Evolutionary conservation across 2,329 filamentous ascomycete genomes (phyloP), one percentile per base, ranked within the genome.

Genomic region (Colletotrichum sp.): DNA sequence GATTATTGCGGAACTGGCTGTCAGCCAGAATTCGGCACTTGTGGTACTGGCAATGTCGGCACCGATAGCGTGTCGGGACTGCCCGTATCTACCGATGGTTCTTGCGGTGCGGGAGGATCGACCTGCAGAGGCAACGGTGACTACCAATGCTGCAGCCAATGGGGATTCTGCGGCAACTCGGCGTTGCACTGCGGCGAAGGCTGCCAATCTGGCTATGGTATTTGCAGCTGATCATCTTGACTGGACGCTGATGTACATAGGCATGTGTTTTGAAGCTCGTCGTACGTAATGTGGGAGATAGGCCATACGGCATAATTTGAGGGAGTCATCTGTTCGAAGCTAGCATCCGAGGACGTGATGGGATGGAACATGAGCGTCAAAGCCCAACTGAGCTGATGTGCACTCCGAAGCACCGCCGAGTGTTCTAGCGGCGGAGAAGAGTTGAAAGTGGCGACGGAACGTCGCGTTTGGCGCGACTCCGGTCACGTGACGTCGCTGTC

Each of bases 131-230:
- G 76, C n/a, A 74, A 77, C 34, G 73, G 73, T 55, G 69, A 59
- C 59, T 29, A 77, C 63, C 69, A 75, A 39, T 80, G 79, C 63
- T 80, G 79, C 57, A 79, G 78, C 19, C 13, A 65, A 19, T 77
- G 67, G 9, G 79, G 79, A 11, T 80, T 77, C 62, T 80, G 79
- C 32, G 79, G 79, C 15, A 68, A 66, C 8, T 72, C 70, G 2
- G 19, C 34, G 16, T 32, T 63, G 4, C 71, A 78, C 63, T 80
- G 78, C 27, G 79, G 79, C 39, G 22, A 39, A 12, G 78, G 75
- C 8, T 79, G 78, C 29, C 78, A 79, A 57, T 11, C 49, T 12
- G 57, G 49, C 6, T 79, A 75, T 69, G 79, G 79, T 15, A 64
- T 74, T 29, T 80, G 79, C 44, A 63, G 32, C n/a, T 77, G 69